phyloP scores from a whole-genome alignment of 768 basidiomycete genomes.

The Exidia glandulosa region DNA sequence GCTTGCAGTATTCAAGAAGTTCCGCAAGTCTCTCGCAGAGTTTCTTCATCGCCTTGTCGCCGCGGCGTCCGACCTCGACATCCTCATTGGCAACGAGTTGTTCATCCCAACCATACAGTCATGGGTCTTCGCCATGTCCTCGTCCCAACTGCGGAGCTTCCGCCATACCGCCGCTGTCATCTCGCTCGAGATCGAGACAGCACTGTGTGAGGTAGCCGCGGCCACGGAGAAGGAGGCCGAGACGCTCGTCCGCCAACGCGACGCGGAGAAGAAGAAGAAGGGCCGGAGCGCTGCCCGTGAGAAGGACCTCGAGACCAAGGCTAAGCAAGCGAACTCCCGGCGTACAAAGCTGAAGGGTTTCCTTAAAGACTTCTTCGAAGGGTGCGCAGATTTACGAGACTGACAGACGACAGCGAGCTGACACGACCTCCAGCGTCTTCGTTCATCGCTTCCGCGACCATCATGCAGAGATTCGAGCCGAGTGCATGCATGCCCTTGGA shows the following conservation, averaged over 20 bases:
- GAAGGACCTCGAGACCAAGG: slow-evolving; percentile 71
- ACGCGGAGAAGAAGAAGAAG: slow-evolving; percentile 81
- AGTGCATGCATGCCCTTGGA: slow-evolving; percentile 84
- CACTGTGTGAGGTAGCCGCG: slow-evolving; percentile 78
- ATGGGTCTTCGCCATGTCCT: slow-evolving; percentile 93
- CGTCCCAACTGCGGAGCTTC: slow-evolving; percentile 89
- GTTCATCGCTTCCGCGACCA: slow-evolving; percentile 93
- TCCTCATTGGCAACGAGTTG: slow-evolving; percentile 63
- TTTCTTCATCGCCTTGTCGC: slow-evolving; percentile 72
- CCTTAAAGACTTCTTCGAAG: slow-evolving; percentile 83
- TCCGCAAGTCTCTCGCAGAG: slow-evolving; percentile 74
- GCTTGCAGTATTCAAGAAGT: slow-evolving; percentile 74
- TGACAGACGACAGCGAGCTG: not conserved
- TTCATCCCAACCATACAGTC: slow-evolving; percentile 64
- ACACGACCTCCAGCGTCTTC: slow-evolving; percentile 57
- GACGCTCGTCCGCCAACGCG: slow-evolving; percentile 67
- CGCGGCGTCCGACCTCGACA: slow-evolving; percentile 65
- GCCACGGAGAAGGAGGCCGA: slow-evolving; percentile 81
- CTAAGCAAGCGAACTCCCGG: slow-evolving; percentile 62
- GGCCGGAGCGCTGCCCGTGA: slow-evolving; percentile 25
- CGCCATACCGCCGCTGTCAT: slow-evolving; percentile 93
- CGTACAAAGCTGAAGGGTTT: slow-evolving; percentile 65
- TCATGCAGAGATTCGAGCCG: slow-evolving; percentile 82
- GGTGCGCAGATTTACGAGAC: slow-evolving; percentile 35
- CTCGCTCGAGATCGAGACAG: slow-evolving; percentile 77